Percentiles rank a stretch among this genome's conserved stretches.
Evolutionary conservation across 2,329 filamentous ascomycete species (phyloP).

Genomic region (Dactylella cylindrospora): DNA sequence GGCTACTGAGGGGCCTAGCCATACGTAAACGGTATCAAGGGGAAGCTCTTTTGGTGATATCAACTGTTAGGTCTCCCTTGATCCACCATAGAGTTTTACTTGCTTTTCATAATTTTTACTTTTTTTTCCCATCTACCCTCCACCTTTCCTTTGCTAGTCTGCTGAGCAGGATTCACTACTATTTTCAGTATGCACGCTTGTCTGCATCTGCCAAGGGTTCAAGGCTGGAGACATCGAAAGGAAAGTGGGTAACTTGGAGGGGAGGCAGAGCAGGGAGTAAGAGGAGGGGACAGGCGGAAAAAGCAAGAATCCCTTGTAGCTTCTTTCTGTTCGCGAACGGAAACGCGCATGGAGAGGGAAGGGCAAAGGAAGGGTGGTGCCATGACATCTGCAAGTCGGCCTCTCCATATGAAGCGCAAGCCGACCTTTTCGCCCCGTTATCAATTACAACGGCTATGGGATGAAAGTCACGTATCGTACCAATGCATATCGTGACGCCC

Average conservation of each 20-base stretch:
- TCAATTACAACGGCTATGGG: not conserved
- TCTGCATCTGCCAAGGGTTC: slow-evolving; percentile 5
- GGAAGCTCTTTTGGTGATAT: no score
- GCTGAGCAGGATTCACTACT: slow-evolving; percentile 1
- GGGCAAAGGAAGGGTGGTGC: not conserved
- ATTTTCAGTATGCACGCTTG: slow-evolving; percentile 27
- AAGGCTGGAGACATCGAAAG: slow-evolving; percentile 1
- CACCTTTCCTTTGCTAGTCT: slow-evolving; percentile 5
- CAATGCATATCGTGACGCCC: no score
- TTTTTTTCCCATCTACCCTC: not conserved
- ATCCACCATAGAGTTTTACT: no score
- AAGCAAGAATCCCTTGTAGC: slow-evolving; percentile 5
- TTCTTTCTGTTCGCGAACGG: slow-evolving; percentile 16
- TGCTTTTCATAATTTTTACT: no score
- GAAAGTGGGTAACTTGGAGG: not conserved
- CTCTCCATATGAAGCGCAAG: slow-evolving; percentile 16
- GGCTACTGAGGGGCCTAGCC: not conserved
- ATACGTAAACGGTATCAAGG: slow-evolving; percentile 23
- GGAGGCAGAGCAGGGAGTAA: no score
- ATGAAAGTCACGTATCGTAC: no score
- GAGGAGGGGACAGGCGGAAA: no score
- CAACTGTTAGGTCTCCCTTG: no score
- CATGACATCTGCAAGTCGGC: slow-evolving; percentile 1
- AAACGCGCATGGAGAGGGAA: slow-evolving; percentile 1
- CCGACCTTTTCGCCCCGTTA: not conserved